Conservation (phyloP, 306 rosid genomes). For the Sindora glabra region DNA sequence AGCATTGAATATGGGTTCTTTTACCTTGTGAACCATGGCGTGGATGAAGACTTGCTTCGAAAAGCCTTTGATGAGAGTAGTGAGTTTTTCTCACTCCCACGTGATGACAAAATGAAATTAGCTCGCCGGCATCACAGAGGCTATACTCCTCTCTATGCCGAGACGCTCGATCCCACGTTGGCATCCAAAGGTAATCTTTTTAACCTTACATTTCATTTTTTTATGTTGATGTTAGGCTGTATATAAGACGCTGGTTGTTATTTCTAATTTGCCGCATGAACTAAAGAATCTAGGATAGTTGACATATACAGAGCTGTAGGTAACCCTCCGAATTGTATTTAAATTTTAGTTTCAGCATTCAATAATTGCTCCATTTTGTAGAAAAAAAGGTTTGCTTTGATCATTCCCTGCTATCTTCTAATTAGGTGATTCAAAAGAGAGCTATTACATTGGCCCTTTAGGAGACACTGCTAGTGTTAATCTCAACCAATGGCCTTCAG, state of each 20-base stretch:
- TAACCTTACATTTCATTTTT: not conserved
- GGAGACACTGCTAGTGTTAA: conserved; percentile 26
- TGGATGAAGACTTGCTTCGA: conserved; percentile 36
- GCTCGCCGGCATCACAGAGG: conserved; percentile 62
- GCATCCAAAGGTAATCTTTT: conserved; percentile 53
- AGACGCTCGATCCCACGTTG: conserved; percentile 46
- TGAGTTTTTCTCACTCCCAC: conserved; percentile 54
- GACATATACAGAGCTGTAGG: no score
- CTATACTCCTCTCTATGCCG: conserved; percentile 61
- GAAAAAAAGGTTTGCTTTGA: not conserved
- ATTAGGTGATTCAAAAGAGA: conserved; percentile 80
- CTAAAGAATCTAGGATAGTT: no score
- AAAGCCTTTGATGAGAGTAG: conserved; percentile 40
- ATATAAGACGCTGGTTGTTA: no score
- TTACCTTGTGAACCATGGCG: conserved; percentile 75
- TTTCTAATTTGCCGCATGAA: no score
- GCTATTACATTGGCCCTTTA: conserved; percentile 56
- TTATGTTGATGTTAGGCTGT: not conserved
- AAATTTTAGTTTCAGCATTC: no score
- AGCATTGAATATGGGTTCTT: conserved; percentile 76
- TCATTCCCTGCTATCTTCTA: not conserved
- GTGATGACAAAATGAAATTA: conserved; percentile 43
- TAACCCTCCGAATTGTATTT: no score
- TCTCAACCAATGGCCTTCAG: conserved; percentile 83
- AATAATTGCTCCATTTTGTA: not conserved